phyloP scores from a whole-genome alignment of 441 rosid genomes.

The Arabidopsis hybrid region DNA sequence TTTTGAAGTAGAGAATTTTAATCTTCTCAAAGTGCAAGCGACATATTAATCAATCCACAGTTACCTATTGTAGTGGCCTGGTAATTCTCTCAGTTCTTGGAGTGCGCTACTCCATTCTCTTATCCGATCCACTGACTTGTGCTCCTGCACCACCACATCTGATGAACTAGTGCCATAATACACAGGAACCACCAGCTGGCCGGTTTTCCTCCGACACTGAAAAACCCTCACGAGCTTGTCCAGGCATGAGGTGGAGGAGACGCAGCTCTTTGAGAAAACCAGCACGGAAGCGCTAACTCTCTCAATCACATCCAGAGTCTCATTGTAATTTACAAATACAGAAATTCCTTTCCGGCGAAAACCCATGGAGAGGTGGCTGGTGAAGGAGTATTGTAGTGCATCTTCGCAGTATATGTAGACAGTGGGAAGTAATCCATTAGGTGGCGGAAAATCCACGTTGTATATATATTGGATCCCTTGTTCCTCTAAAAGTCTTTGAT shows the following conservation, averaged over 20 bases:
- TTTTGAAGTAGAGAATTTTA: background rate
- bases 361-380: conserved; percentile 26
- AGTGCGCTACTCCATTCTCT: background rate
- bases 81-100: background rate
- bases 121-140: background rate
- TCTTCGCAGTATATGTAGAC: conserved; percentile 5
- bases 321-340: background rate
- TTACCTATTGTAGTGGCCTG: conserved; percentile 20
- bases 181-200: conserved; percentile 12
- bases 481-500: conserved; percentile 23
- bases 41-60: background rate
- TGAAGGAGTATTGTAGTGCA: background rate
- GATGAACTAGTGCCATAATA: conserved; percentile 21
- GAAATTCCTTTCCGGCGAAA: conserved; percentile 17
- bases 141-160: background rate
- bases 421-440: too few relatives aligned
- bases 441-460: background rate
- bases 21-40: background rate
- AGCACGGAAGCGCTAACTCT: background rate
- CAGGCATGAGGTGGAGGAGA: background rate
- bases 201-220: background rate
- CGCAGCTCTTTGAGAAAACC: background rate
- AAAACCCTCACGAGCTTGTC: background rate
- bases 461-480: conserved; percentile 16
- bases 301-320: background rate